Conservation (phyloP, 2,329 filamentous ascomycete genomes). For the Curvularia spicifera region DNA sequence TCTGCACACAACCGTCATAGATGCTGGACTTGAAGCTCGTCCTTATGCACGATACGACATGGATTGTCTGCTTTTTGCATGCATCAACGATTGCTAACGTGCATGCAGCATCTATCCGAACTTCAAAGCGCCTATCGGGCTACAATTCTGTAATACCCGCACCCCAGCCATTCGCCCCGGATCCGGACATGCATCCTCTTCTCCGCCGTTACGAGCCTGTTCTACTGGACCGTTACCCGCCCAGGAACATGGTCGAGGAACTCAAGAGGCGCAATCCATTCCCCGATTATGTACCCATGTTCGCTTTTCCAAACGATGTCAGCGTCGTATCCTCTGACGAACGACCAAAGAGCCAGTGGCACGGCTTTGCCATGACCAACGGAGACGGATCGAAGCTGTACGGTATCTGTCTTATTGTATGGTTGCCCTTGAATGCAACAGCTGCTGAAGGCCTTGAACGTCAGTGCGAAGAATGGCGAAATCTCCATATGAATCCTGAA, state of each 20-base stretch:
- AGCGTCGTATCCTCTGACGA: conserved; percentile 96
- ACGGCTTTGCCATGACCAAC: conserved; percentile 97
- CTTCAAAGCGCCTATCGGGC: conserved; percentile 87
- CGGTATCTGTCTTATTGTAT: conserved; percentile 88
- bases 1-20: neutral
- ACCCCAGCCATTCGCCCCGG: conserved; percentile 86
- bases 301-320: conserved; percentile 97
- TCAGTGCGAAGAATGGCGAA: conserved; percentile 60
- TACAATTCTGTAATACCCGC: conserved; percentile 98
- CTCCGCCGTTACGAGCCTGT: conserved; percentile 95
- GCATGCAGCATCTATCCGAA: conserved; percentile 69
- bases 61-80: conserved; percentile 31
- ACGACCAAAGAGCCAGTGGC: conserved; percentile 94
- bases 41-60: conserved; percentile 10
- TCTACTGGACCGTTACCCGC: conserved; percentile 91
- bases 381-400: conserved; percentile 91
- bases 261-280: conserved; percentile 81
- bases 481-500: conserved; percentile 80
- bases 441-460: conserved; percentile 84
- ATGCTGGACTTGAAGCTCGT: neutral
- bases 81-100: conserved; percentile 33
- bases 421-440: conserved; percentile 83
- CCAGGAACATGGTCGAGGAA: conserved; percentile 81
- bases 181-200: conserved; percentile 93
- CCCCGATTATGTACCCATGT: conserved; percentile 98